phyloP scores from a whole-genome alignment of 2,329 filamentous ascomycete genomes.

The Colletotrichum spaethianum region DNA sequence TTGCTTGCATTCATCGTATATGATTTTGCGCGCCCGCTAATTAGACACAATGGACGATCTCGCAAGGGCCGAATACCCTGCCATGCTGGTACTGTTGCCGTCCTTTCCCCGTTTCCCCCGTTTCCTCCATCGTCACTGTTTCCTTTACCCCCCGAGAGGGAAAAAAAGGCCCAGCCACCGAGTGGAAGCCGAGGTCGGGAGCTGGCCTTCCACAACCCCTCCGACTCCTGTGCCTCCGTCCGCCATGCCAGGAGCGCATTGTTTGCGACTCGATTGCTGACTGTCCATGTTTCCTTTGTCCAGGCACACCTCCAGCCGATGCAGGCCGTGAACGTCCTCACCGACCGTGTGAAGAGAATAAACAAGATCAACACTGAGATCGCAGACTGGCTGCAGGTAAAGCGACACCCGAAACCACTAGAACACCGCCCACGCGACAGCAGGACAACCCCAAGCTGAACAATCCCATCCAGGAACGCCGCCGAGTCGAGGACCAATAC shows the following conservation, averaged over 20 bases:
- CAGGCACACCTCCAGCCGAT: slow-evolving; percentile 85
- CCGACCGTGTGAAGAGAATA: slow-evolving; percentile 90
- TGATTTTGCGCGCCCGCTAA: slow-evolving; percentile 40
- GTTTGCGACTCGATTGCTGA: slow-evolving; percentile 42
- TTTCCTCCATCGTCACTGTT: slow-evolving; percentile 16
- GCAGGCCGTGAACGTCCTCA: slow-evolving; percentile 86
- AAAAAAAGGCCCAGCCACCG: not conserved
- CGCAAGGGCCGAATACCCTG: slow-evolving; percentile 91
- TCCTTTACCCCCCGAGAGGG: not conserved
- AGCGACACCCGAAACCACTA: slow-evolving; percentile 41
- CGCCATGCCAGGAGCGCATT: slow-evolving; percentile 27
- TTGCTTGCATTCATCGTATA: slow-evolving; percentile 37
- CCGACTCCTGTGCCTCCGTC: not conserved
- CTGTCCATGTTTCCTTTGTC: slow-evolving; percentile 18
- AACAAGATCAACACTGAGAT: slow-evolving; percentile 89
- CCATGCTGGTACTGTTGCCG: slow-evolving; percentile 80
- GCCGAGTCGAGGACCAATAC: slow-evolving; percentile 92
- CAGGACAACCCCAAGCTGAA: slow-evolving; percentile 30
- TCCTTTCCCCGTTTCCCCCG: not conserved
- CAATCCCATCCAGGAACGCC: slow-evolving; percentile 79
- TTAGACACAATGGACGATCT: slow-evolving; percentile 77
- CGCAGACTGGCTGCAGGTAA: slow-evolving; percentile 96
- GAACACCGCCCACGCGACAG: slow-evolving; percentile 16
- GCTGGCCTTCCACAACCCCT: not conserved
- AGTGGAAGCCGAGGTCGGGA: not conserved